These are phyloP conservation scores for Botrytis hyacinthi DNA, from an alignment of 2,329 filamentous ascomycete species.

Conservation along the genomic window DNA sequence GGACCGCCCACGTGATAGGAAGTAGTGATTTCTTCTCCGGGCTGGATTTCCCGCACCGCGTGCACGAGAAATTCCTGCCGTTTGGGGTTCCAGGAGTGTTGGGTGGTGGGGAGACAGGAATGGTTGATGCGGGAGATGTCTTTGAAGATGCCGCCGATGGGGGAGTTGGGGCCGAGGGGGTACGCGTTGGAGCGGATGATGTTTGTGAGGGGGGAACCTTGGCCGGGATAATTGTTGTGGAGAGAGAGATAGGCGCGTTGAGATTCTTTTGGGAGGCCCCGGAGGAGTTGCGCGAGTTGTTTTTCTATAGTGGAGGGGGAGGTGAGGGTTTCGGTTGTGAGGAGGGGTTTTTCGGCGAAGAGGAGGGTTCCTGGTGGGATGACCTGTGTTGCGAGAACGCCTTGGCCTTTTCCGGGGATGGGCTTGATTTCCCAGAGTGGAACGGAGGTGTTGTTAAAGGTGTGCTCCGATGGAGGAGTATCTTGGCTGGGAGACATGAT, in stretches of 20 bases:
- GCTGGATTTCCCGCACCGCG: conserved; percentile 29
- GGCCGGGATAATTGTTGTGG: conserved; percentile 34
- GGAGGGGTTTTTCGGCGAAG: conserved; percentile 34
- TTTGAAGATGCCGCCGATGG: conserved; percentile 31
- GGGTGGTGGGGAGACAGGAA: conserved; percentile 32
- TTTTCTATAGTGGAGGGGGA: conserved; percentile 28
- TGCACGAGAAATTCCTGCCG: conserved; percentile 29
- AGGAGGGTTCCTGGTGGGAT: conserved; percentile 36
- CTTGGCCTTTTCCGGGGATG: conserved; percentile 35
- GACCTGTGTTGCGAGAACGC: conserved; percentile 30
- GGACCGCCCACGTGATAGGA: conserved; percentile 31
- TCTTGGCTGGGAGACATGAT: conserved; percentile 27
- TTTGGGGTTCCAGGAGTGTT: conserved; percentile 33
- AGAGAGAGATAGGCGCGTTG: conserved; percentile 34
- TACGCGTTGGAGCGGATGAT: conserved; percentile 36
- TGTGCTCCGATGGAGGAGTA: conserved; percentile 12
- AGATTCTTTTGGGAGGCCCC: conserved; percentile 22
- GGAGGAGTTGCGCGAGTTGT: conserved; percentile 30
- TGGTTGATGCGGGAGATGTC: conserved; percentile 36
- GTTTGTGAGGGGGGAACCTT: conserved; percentile 29
- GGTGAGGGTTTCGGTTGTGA: conserved; percentile 33
- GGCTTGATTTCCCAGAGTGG: conserved; percentile 27
- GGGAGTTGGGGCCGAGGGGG: conserved; percentile 31
- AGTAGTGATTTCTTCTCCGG: conserved; percentile 31
- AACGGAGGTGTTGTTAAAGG: conserved; percentile 6